Percentiles rank a stretch among this genome's conserved stretches.
Evolutionary conservation across 257 asterid species (phyloP).

Genomic region (Plectranthus barbatus): DNA sequence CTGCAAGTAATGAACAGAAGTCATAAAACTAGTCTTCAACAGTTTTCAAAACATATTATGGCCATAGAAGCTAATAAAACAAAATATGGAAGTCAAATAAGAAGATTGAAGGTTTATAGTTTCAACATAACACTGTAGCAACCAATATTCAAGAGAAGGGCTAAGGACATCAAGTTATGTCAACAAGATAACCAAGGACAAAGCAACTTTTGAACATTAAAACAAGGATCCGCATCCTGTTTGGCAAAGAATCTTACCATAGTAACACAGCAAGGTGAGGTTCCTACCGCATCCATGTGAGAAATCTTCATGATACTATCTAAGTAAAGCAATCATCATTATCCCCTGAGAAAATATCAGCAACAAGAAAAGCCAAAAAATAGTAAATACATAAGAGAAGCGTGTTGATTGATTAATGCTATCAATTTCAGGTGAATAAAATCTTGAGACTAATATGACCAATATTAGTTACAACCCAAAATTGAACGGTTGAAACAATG

Average conservation of each 20-base stretch:
- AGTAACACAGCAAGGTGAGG: not conserved
- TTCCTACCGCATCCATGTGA: slow-evolving; percentile 9
- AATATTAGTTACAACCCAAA: not conserved
- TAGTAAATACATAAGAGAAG: not conserved
- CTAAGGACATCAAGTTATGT: not conserved
- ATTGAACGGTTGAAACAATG: not conserved
- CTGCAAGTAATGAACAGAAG: slow-evolving; percentile 21
- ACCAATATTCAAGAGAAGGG: not conserved
- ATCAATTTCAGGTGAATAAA: not conserved
- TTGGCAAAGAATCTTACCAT: not conserved
- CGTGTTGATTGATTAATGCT: not conserved
- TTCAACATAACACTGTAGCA: not conserved
- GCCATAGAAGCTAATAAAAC: not conserved
- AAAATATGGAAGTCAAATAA: slow-evolving; percentile 2
- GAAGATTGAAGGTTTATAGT: not conserved
- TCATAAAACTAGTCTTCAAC: not conserved
- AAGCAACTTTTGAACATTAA: not conserved
- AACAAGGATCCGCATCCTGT: not conserved
- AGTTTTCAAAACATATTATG: not conserved
- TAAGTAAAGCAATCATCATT: slow-evolving; percentile 16
- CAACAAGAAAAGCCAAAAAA: not conserved
- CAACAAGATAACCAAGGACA: not conserved
- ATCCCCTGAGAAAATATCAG: slow-evolving; percentile 12
- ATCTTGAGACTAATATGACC: not conserved
- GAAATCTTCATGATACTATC: slow-evolving; percentile 7